Evolutionary conservation across 192 early-diverging fungal genomes (phyloP).

Genomic region (Pilobolus umbonatus): DNA sequence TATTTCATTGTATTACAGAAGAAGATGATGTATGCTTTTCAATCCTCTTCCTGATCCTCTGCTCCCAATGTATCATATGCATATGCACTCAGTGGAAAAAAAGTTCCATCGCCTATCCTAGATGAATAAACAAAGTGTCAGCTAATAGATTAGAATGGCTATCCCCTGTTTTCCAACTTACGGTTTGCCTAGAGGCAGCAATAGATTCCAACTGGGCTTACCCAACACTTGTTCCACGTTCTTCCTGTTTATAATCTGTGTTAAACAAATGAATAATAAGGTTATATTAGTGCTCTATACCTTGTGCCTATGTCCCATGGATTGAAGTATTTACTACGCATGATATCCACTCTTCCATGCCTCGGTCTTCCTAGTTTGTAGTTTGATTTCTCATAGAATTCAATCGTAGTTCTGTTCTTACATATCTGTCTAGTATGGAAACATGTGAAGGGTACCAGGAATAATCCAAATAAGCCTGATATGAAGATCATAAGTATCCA

Average conservation of each 20-base stretch:
- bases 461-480: slow-evolving; percentile 40
- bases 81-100: slow-evolving; percentile 29
- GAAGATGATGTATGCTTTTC: too few species aligned
- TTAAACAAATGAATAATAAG: not conserved
- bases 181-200: slow-evolving; percentile 29
- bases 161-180: slow-evolving; percentile 7
- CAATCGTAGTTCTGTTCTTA: slow-evolving; percentile 53
- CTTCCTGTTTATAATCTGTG: slow-evolving; percentile 4
- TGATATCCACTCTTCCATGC: slow-evolving; percentile 15
- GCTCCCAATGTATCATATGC: slow-evolving; percentile 26
- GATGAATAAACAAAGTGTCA: not conserved
- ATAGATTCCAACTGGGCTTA: slow-evolving; percentile 4
- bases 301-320: slow-evolving; percentile 32
- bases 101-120: slow-evolving; percentile 28
- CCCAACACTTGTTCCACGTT: slow-evolving; percentile 34
- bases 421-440: slow-evolving; percentile 45
- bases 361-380: slow-evolving; percentile 12
- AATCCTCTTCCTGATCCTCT: slow-evolving; percentile 24
- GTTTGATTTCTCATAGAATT: slow-evolving; percentile 37
- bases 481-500: slow-evolving; percentile 34
- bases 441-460: slow-evolving; percentile 44
- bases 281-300: slow-evolving; percentile 5
- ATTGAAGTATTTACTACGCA: slow-evolving; percentile 33
- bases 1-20: too few species aligned
- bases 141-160: not conserved